Conservation (phyloP, 2,329 filamentous ascomycete genomes). For the Aureobasidium sp. region DNA sequence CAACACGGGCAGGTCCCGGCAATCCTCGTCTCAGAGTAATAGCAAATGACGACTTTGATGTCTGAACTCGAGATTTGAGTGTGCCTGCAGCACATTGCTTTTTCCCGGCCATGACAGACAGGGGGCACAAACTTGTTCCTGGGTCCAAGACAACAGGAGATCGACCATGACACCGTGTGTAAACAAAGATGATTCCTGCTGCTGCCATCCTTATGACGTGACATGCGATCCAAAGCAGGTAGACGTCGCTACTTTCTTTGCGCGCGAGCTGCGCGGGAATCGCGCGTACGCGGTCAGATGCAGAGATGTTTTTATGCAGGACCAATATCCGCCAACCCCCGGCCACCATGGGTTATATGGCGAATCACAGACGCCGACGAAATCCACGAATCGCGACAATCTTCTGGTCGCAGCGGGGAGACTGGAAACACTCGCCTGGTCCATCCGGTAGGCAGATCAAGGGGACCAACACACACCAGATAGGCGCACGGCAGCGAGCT, state of each 20-base stretch:
- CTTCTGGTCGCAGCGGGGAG: neutral
- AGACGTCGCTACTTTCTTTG: neutral
- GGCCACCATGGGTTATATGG: neutral
- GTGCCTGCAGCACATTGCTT: constrained; percentile 6
- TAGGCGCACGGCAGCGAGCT: constrained; percentile 2
- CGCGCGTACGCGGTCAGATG: neutral
- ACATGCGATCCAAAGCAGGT: neutral
- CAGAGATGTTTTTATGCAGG: neutral
- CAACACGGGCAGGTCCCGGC: neutral
- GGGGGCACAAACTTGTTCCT: constrained; percentile 11
- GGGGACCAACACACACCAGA: constrained; percentile 1
- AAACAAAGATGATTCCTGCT: neutral
- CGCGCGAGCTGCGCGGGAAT: neutral
- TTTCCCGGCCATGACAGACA: neutral
- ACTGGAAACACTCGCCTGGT: neutral
- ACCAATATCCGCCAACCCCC: neutral
- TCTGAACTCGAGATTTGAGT: neutral
- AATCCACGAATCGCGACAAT: constrained; percentile 1
- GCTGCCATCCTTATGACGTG: neutral
- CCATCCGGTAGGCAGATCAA: neutral
- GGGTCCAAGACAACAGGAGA: constrained; percentile 2
- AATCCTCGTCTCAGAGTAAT: constrained; percentile 9
- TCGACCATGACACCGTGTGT: neutral
- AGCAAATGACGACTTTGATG: constrained; percentile 9
- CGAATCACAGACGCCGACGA: neutral